phyloP scores from a whole-genome alignment of 2,329 filamentous ascomycete species.

The Penicillium sp. region DNA sequence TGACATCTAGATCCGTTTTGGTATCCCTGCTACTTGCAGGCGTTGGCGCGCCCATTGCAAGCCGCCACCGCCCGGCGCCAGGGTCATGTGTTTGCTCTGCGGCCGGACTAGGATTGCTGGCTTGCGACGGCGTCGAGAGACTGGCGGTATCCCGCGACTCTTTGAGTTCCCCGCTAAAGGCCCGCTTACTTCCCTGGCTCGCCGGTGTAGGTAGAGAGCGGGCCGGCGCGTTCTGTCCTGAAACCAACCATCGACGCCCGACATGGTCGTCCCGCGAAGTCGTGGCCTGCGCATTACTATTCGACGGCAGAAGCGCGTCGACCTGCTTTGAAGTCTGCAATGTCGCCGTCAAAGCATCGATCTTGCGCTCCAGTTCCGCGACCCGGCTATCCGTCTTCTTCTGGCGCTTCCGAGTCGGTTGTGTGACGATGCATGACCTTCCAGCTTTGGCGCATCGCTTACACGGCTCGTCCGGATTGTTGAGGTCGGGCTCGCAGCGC shows the following conservation, averaged over 20 bases:
- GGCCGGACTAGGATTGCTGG: constrained; percentile 23
- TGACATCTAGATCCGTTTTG: constrained; percentile 50
- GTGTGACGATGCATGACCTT: constrained; percentile 77
- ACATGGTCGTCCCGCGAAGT: constrained; percentile 47
- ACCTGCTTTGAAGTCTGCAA: constrained; percentile 62
- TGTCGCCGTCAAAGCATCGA: constrained; percentile 83
- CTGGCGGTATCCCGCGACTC: constrained; percentile 14
- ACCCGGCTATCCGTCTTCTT: constrained; percentile 92
- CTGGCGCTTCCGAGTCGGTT: constrained; percentile 76
- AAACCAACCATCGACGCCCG: constrained; percentile 37
- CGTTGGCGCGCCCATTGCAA: constrained; percentile 24
- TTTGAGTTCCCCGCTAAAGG: constrained; percentile 37
- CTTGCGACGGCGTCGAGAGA: not conserved
- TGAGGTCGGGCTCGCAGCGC: constrained; percentile 77
- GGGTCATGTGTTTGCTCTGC: constrained; percentile 27
- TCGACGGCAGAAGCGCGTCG: constrained; percentile 26
- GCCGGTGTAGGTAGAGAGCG: constrained; percentile 1
- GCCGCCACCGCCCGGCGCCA: constrained; percentile 27
- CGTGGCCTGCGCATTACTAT: constrained; percentile 27
- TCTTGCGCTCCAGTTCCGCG: constrained; percentile 89
- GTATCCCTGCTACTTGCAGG: constrained; percentile 24
- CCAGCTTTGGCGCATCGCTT: constrained; percentile 80
- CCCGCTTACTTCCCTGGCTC: constrained; percentile 36
- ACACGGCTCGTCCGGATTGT: constrained; percentile 67
- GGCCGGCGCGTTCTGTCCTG: constrained; percentile 16